Percentiles rank a stretch among this genome's conserved stretches.
These are phyloP conservation scores for Calonectria ilicicola DNA, from an alignment of 2,329 filamentous ascomycete species.

Conservation along the genomic window DNA sequence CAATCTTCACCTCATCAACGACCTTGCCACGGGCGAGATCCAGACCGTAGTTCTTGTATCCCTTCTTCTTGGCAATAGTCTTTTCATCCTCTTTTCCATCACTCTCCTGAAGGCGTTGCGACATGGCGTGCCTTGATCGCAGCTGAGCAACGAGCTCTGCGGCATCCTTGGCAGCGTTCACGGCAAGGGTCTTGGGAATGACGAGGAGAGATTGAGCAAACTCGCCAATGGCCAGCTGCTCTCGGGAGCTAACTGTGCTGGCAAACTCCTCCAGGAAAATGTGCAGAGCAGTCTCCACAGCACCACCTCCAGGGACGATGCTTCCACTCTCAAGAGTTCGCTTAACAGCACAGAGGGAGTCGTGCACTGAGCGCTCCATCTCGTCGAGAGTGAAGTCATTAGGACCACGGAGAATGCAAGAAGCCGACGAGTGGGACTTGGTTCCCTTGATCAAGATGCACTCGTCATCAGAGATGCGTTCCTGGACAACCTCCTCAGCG, in stretches of 20 bases:
- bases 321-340: constrained; percentile 95
- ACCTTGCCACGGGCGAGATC: constrained; percentile 92
- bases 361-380: constrained; percentile 99
- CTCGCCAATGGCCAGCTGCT: constrained; percentile 97
- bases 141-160: constrained; percentile 96
- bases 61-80: constrained; percentile 91
- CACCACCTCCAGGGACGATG: constrained; percentile 95
- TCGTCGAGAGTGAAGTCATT: constrained; percentile 98
- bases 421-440: constrained; percentile 93
- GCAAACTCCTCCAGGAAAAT: constrained; percentile 99
- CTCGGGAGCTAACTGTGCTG: constrained; percentile 94
- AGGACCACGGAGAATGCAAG: constrained; percentile 92
- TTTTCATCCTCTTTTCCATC: constrained; percentile 89
- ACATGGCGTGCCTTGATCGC: constrained; percentile 91
- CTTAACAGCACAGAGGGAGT: constrained; percentile 97
- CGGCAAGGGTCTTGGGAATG: constrained; percentile 95
- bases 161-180: constrained; percentile 97
- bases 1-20: constrained; percentile 92
- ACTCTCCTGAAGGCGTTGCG: constrained; percentile 90
- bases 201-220: constrained; percentile 95
- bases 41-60: constrained; percentile 98
- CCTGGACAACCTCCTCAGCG: constrained; percentile 96
- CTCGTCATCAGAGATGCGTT: constrained; percentile 98
- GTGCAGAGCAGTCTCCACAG: constrained; percentile 97
- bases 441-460: constrained; percentile 97